Evolutionary conservation across 371 early-diverging fungal species (phyloP), one percentile per base, ranked within the genome.

Genomic region (Paraphysoderma sedebokerense): DNA sequence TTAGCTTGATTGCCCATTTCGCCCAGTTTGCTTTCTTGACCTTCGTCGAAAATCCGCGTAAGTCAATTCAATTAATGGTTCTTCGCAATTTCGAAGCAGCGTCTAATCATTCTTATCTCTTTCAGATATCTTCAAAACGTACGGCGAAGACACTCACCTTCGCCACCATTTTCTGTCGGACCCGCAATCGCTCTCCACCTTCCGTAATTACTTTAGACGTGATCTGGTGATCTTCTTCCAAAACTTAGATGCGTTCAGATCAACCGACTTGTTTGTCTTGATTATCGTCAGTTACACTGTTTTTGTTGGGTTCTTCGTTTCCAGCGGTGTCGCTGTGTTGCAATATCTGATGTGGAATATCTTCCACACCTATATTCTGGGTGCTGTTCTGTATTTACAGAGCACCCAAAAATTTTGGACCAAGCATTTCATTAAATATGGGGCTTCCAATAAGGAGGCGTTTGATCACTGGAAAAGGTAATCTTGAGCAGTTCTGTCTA

Each of bases 21-120:
- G 68, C 75, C 20, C 93, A 96, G 57, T 82, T 93, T 52, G 70
- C 68, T 8, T 96, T 96, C 57, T 66, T 96, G 54, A 69, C 74
- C 39, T 58, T 81, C 33, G 92, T 96, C n/a, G 97, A 96, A 63
- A 86, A 85, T 48, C 95, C 92, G 53, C 95, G 77, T 76, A 72
- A 64, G 68, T 52, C n/a, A n/a, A 29, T 3, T 26, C 5, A 6
- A 51, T 28, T 3, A 9, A 32, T 15, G 17, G 6, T 20, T 24
- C 13, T 17, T 36, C 17, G 0, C 35, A 44, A 28, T 26, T 8
- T 22, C 3, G 3, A 23, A 11, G 19, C 8, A 6, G 23, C 31
- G 29, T 37, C 19, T 31, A 38, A 20, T 8, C 37, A 35, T 27
- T 48, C 30, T 1, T 42, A 36, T 13, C 46, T 19, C 17, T 9